phyloP scores from a whole-genome alignment of 139 green algal species.

The Mychonastes homosphaera region DNA sequence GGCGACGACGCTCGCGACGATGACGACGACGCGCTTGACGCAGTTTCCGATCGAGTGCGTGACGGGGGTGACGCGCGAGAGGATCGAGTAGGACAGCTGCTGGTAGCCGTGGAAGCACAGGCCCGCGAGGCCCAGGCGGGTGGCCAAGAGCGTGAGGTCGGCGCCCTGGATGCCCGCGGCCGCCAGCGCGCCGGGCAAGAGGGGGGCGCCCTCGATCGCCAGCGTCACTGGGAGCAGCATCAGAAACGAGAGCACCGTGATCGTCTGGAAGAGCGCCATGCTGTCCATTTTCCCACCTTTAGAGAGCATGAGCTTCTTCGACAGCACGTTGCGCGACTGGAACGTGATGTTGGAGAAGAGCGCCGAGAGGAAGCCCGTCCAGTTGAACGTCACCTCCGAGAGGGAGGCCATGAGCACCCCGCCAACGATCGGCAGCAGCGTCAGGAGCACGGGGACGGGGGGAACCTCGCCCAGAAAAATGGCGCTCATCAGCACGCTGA shows the following conservation, averaged over 20 bases:
- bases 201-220: conserved; percentile 40
- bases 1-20: conserved; percentile 75
- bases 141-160: neutral
- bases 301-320: conserved; percentile 94
- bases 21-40: conserved; percentile 92
- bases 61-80: conserved; percentile 78
- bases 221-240: conserved; percentile 48
- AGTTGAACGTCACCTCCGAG: conserved; percentile 76
- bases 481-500: conserved; percentile 71
- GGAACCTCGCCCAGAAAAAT: conserved; percentile 74
- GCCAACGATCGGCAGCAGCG: conserved; percentile 77
- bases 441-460: conserved; percentile 48
- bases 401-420: conserved; percentile 73
- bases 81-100: conserved; percentile 70
- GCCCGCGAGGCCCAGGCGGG: conserved; percentile 46
- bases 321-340: conserved; percentile 92
- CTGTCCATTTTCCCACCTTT: conserved; percentile 62
- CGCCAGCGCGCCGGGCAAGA: conserved; percentile 12
- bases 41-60: conserved; percentile 99
- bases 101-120: conserved; percentile 96
- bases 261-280: conserved; percentile 90
- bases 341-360: conserved; percentile 92
- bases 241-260: conserved; percentile 85
- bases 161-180: conserved; percentile 8
- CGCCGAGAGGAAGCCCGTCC: conserved; percentile 71